Percentiles rank a stretch among this genome's conserved stretches.
These are phyloP conservation scores for Trypanosoma avium DNA, from an alignment of 208 protist genomes.

Conservation along the genomic window DNA sequence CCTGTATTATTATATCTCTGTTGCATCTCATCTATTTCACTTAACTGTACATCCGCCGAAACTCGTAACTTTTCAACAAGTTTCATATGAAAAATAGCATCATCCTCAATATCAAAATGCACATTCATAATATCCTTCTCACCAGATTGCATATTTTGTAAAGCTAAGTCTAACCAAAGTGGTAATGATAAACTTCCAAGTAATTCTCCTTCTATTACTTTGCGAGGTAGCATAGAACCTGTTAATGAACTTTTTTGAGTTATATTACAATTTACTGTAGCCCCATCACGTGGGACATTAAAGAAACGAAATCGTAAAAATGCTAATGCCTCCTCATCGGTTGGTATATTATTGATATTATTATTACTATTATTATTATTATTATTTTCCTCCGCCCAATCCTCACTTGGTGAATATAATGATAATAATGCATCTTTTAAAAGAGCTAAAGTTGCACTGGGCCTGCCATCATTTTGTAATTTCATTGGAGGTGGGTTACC, in stretches of 20 bases:
- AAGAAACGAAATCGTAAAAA: slow-evolving; percentile 20
- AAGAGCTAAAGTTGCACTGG: not conserved
- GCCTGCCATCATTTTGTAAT: not conserved
- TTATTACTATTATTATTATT: not conserved
- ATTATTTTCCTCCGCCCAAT: not conserved
- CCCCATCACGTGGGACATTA: slow-evolving; percentile 15
- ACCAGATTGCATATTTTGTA: slow-evolving; percentile 18
- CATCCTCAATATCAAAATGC: slow-evolving; percentile 4
- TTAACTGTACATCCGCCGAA: not conserved
- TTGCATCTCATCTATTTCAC: not conserved
- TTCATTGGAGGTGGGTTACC: not conserved
- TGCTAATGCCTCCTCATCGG: slow-evolving; percentile 8
- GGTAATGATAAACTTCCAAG: slow-evolving; percentile 16
- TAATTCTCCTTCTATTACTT: not conserved
- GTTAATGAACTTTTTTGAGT: not conserved
- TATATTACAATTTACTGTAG: slow-evolving; percentile 19
- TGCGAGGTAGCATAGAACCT: not conserved
- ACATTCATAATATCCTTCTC: slow-evolving; percentile 13
- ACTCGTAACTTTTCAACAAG: not conserved
- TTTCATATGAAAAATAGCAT: slow-evolving; percentile 3
- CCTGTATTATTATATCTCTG: not conserved
- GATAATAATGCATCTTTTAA: not conserved
- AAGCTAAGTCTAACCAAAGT: slow-evolving; percentile 16
- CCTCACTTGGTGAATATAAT: not conserved
- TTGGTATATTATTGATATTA: not conserved